Percentiles rank a stretch among this genome's conserved stretches.
phyloP scores from a whole-genome alignment of 805 yeast genomes.

The Metschnikowia lunata region DNA sequence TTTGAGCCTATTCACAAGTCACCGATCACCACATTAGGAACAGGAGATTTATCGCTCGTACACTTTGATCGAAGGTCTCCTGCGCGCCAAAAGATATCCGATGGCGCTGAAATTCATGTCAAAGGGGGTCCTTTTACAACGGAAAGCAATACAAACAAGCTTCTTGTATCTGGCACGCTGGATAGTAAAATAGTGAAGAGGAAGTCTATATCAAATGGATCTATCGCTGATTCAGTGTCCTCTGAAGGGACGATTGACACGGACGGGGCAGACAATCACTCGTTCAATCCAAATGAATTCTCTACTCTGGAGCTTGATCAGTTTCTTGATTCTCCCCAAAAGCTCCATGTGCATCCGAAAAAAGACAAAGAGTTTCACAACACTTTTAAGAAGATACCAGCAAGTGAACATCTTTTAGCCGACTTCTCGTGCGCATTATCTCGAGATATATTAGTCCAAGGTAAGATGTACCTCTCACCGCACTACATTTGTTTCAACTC shows the following conservation, averaged over 20 bases:
- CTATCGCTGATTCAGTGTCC: conserved; percentile 8
- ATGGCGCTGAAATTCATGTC: conserved; percentile 3
- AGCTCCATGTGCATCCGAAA: conserved; percentile 24
- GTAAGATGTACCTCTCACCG: conserved; percentile 56
- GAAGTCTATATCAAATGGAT: conserved; percentile 16
- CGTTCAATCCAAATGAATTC: conserved; percentile 13
- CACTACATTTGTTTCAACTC: conserved; percentile 59
- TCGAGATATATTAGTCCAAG: conserved; percentile 63
- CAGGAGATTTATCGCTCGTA: conserved; percentile 42
- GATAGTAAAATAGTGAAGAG: conserved; percentile 22
- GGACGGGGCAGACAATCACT: conserved; percentile 14
- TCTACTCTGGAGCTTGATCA: conserved; percentile 13
- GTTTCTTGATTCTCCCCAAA: conserved; percentile 7
- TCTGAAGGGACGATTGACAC: conserved; percentile 10
- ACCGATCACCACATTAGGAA: conserved; percentile 45
- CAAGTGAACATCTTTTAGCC: conserved; percentile 50
- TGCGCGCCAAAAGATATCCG: background rate
- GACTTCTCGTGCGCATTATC: conserved; percentile 65
- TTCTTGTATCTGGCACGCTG: conserved; percentile 14
- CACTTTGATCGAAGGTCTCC: conserved; percentile 15
- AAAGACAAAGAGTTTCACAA: conserved; percentile 59
- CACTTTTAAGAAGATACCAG: conserved; percentile 49
- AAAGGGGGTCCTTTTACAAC: conserved; percentile 12
- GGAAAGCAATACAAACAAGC: conserved; percentile 20
- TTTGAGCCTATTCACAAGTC: conserved; percentile 47